Evolutionary conservation across 2,329 filamentous ascomycete species (phyloP).

Genomic region (Fonsecaea nubica): DNA sequence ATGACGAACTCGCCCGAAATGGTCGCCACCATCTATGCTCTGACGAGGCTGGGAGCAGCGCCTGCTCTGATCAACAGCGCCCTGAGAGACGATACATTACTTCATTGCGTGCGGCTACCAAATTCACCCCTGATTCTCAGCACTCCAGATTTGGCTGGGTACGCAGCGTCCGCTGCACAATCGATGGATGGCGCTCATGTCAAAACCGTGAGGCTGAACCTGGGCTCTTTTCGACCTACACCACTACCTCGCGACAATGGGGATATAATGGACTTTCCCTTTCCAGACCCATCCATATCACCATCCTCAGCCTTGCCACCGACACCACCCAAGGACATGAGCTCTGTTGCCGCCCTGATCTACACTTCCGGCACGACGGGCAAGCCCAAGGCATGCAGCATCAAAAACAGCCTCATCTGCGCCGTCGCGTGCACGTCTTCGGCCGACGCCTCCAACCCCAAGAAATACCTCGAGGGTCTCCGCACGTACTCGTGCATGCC

Average conservation of each 20-base stretch:
- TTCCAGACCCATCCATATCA: conserved; percentile 24
- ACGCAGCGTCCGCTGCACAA: conserved; percentile 34
- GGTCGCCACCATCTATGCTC: conserved; percentile 52
- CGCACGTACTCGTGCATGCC: conserved; percentile 57
- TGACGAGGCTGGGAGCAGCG: conserved; percentile 56
- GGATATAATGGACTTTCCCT: conserved; percentile 30
- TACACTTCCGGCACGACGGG: conserved; percentile 57
- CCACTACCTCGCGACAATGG: conserved; percentile 42
- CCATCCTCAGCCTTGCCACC: conserved; percentile 22
- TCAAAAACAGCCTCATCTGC: conserved; percentile 45
- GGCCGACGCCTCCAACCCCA: conserved; percentile 46
- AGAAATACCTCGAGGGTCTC: conserved; percentile 51
- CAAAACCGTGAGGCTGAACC: conserved; percentile 32
- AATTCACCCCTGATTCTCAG: conserved; percentile 51
- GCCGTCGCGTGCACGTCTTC: conserved; percentile 43
- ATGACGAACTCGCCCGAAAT: conserved; percentile 59
- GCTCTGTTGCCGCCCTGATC: conserved; percentile 50
- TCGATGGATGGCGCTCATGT: conserved; percentile 37
- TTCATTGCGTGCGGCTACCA: conserved; percentile 54
- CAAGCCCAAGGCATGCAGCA: conserved; percentile 40
- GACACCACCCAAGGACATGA: conserved; percentile 38
- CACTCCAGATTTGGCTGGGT: conserved; percentile 52
- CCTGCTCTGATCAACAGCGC: conserved; percentile 57
- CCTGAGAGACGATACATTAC: conserved; percentile 55
- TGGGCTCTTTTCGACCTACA: conserved; percentile 29